phyloP scores from a whole-genome alignment of 164 flowering plant species.

The Malania oleifera region DNA sequence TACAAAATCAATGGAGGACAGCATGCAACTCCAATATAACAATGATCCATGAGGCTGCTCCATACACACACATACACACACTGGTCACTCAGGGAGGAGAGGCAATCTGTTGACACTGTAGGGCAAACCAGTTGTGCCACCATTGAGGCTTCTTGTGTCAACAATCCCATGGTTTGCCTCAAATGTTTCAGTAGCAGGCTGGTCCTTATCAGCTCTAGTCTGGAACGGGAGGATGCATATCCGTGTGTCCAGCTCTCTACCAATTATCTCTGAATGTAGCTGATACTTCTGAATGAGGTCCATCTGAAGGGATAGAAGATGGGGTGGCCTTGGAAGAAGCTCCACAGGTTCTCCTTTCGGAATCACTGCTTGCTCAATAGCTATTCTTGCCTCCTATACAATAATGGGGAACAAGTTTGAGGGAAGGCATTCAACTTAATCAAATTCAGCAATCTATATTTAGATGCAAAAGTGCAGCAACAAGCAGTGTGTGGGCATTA shows the following conservation, averaged over 20 bases:
- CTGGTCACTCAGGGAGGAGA: conserved; percentile 54
- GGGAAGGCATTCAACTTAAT: not conserved
- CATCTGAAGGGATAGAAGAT: conserved; percentile 61
- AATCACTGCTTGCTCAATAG: conserved; percentile 76
- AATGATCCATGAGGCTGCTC: too few species aligned
- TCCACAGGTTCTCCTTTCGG: conserved; percentile 75
- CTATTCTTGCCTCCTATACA: conserved; percentile 76
- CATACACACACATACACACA: too few species aligned
- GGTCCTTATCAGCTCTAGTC: conserved; percentile 14
- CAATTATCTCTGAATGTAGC: conserved; percentile 49
- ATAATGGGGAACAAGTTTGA: not conserved
- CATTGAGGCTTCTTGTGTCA: conserved; percentile 17
- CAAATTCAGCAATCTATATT: not conserved
- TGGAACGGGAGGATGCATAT: conserved; percentile 61
- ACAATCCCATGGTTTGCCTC: conserved; percentile 20
- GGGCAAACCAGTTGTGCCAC: conserved; percentile 40
- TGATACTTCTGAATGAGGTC: conserved; percentile 57
- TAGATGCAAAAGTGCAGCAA: not conserved
- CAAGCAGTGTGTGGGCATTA: not conserved
- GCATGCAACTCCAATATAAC: too few species aligned
- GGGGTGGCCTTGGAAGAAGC: conserved; percentile 70
- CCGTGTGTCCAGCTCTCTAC: conserved; percentile 33
- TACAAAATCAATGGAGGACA: too few species aligned
- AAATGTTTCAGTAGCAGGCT: conserved; percentile 5
- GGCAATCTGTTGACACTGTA: conserved; percentile 56